Evolutionary conservation across 331 rosid genomes (phyloP).

Genomic region (Spiraea crenata): DNA sequence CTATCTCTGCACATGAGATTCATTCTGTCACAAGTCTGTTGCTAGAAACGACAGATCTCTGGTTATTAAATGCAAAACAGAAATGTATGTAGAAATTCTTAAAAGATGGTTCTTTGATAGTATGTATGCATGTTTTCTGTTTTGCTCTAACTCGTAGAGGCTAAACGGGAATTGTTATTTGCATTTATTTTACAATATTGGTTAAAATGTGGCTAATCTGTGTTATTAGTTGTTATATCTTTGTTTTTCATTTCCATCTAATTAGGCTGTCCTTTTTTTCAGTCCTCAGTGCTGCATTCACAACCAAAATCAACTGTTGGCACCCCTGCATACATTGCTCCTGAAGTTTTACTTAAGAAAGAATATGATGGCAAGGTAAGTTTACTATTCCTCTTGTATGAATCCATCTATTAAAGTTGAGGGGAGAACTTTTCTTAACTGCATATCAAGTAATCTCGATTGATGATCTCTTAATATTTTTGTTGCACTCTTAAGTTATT

Average conservation of each 20-base stretch:
- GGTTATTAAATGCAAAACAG: neutral
- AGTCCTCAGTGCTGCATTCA: slow-evolving; percentile 90
- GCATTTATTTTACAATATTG: neutral
- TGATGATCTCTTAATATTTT: neutral
- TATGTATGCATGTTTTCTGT: neutral
- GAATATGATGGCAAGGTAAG: slow-evolving; percentile 98
- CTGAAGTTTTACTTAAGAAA: slow-evolving; percentile 90
- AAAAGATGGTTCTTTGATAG: neutral
- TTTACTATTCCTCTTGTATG: neutral
- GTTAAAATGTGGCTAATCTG: neutral
- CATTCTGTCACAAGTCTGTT: slow-evolving; percentile 5
- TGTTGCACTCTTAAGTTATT: neutral
- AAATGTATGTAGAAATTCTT: neutral
- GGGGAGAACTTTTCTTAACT: neutral
- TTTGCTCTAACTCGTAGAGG: neutral
- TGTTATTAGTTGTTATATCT: neutral
- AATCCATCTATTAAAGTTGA: neutral
- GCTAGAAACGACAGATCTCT: slow-evolving; percentile 6
- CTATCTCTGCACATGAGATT: neutral
- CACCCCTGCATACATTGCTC: slow-evolving; percentile 94
- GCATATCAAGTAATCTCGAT: neutral
- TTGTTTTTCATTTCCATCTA: slow-evolving; percentile 23
- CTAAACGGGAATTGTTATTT: neutral
- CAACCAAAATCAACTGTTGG: slow-evolving; percentile 99
- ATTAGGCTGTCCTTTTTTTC: slow-evolving; percentile 31